Base-by-base conservation (phyloP, 306 rosid species). In the Mimosa pudica region DNA sequence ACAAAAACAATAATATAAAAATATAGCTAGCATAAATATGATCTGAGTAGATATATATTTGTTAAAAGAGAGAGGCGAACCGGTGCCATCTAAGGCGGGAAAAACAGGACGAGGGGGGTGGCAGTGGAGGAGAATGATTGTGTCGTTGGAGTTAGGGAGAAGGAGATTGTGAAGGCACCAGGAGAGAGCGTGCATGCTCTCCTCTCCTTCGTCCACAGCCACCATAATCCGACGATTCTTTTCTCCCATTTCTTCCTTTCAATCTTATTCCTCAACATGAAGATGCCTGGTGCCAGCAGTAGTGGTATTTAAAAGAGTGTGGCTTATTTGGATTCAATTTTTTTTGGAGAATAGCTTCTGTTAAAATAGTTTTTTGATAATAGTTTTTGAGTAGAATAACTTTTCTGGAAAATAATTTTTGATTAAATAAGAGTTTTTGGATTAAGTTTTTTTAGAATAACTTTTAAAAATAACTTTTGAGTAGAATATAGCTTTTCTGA, bases 181-280 rank as follows among this genome's bases (percentile, higher is more conserved):
- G 2, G 98, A 89, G 30, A 92, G 92, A 1, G 97, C 97, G 70
- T 90, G 71, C 83, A 83, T 62, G 87, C 99, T 93, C 86, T 95
- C 98, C n/a, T 93, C 98, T 0, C 97, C 92, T 47, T 90, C 97
- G 24, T 93, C 99, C 3, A 95, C 92, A 10, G 98, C 97, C 87
- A 91, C 94, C 54, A 95, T 75, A 76, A 95, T 91, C 85, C 84
- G 81, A 51, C 98, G 85, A 76, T 86, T 88, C 1, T 71, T 84
- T 16, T 52, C 86, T 51, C 88, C 86, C 97, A 92, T 92, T 62
- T 66, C 74, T 70, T 68, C 52, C 10, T 18, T 42, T 33, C 32
- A 18, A 17, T 14, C 4, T 65, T 10, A 66, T 64, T 3, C 16
- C 38, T 16, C 12, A 64, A 7, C 13, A 38, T 5, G 42, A 38